Conservation (phyloP, 2,329 filamentous ascomycete species). For the Paraconiothyrium sp. region DNA sequence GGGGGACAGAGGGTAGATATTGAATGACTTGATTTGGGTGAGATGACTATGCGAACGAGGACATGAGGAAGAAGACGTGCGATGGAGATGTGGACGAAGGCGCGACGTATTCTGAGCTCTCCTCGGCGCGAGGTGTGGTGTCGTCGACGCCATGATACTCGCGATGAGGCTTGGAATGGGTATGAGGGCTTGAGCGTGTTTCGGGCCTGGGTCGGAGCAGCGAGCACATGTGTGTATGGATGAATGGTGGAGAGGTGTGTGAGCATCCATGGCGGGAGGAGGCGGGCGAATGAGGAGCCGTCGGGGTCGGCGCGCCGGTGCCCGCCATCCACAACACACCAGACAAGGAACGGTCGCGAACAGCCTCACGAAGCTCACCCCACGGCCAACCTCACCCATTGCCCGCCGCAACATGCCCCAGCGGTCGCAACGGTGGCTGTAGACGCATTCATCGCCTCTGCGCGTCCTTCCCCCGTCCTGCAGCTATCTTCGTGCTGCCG, state of each 20-base stretch:
- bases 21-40: constrained; percentile 12
- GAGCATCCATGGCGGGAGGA: constrained; percentile 1
- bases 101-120: background rate
- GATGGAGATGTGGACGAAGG: background rate
- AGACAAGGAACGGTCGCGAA: constrained; percentile 17
- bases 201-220: background rate
- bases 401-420: constrained; percentile 26
- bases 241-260: background rate
- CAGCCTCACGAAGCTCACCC: constrained; percentile 7
- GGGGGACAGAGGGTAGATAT: constrained; percentile 17
- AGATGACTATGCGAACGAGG: constrained; percentile 7
- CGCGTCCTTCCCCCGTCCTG: background rate
- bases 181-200: background rate
- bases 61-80: background rate
- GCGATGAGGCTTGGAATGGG: constrained; percentile 12
- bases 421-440: constrained; percentile 16
- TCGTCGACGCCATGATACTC: background rate
- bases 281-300: constrained; percentile 10
- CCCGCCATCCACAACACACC: constrained; percentile 5
- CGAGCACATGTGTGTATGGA: background rate
- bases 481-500: constrained; percentile 4
- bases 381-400: constrained; percentile 27
- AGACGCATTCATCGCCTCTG: constrained; percentile 17
- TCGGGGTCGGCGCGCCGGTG: constrained; percentile 17
- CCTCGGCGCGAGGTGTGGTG: background rate